Percentiles rank a stretch among this genome's conserved stretches.
phyloP scores from a whole-genome alignment of 441 rosid species.

The Erodium moschatum region DNA sequence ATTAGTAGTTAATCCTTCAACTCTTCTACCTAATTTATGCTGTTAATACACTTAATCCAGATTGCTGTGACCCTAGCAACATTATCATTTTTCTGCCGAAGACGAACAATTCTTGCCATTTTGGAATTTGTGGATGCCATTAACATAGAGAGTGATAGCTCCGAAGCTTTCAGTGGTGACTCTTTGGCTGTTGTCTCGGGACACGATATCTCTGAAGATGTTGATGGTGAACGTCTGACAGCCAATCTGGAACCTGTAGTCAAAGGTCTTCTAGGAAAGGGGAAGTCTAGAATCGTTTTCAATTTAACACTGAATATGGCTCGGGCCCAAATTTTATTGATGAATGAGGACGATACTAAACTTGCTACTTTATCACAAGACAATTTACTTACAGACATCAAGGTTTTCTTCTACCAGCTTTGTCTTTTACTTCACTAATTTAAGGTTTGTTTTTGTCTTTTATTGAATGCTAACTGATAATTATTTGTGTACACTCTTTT shows the following conservation, averaged over 20 bases:
- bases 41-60: constrained; percentile 37
- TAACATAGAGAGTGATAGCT: constrained; percentile 51
- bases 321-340: constrained; percentile 75
- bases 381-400: constrained; percentile 75
- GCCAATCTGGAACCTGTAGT: constrained; percentile 48
- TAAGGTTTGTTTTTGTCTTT: constrained; percentile 1
- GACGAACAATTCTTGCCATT: constrained; percentile 90
- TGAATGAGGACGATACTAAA: constrained; percentile 90
- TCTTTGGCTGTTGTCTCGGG: constrained; percentile 41
- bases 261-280: constrained; percentile 88
- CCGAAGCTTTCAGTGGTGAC: constrained; percentile 49
- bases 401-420: constrained; percentile 42
- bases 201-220: constrained; percentile 33
- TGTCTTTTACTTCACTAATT: background rate
- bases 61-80: constrained; percentile 77
- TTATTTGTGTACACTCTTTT: constrained; percentile 21
- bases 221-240: constrained; percentile 29
- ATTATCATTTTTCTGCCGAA: constrained; percentile 83
- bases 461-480: constrained; percentile 12
- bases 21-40: constrained; percentile 7
- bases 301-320: constrained; percentile 79
- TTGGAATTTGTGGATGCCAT: constrained; percentile 82
- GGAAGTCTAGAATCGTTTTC: constrained; percentile 81
- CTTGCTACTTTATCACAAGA: constrained; percentile 89
- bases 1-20: constrained; percentile 2